Base-by-base conservation (phyloP, 2,329 filamentous ascomycete genomes). In the Lachnellula hyalina region DNA sequence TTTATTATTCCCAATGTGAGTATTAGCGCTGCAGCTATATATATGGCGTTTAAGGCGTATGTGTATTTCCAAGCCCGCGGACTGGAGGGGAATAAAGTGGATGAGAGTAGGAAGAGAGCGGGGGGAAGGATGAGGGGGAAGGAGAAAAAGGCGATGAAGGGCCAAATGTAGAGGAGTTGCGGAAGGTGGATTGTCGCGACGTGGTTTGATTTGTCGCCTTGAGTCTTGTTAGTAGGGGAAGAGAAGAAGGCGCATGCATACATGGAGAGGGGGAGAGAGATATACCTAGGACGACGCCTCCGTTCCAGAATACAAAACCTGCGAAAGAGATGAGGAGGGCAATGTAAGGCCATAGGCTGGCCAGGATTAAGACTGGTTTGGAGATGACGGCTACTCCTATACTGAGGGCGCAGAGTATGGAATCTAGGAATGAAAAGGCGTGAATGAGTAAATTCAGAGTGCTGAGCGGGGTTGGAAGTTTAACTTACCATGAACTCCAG, bases 131-230 rank as follows among this genome's bases (percentile, higher is more conserved):
- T 73, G 0, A 96, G 76, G 0, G 94, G 93, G 48, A 85, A 82
- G 0, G 92, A 96, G 75, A 96, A 97, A 74, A 97, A 96, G 36
- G 83, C 75, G 55, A 96, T 85, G 59, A 96, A 88, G 0, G 92
- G 87, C 88, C 91, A 96, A 62, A 97, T 86, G 67, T 99, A 99
- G 17, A 97, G 85, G 82, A 99, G 89, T 72, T 99, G 94, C 0
- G 93, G 81, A 5, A 94, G 74, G 67, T 99, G 93, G 12, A 97
- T 75, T 1, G 91, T 94, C 0, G 92, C 91, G 34, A 94, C 79
- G 67, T 99, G 94, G 67, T 96, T 96, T 25, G 89, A 86, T 73
- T 96, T 97, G 72, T 99, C 94, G 38, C 92, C 89, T 28, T 90
- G n/a, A 9, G 3, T 21, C 21, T 47, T 6, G 23, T 14, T 44